Evolutionary conservation across 495 filamentous ascomycete species (phyloP), one percentile per base, ranked within the genome.

Genomic region (Daldinia childiae): DNA sequence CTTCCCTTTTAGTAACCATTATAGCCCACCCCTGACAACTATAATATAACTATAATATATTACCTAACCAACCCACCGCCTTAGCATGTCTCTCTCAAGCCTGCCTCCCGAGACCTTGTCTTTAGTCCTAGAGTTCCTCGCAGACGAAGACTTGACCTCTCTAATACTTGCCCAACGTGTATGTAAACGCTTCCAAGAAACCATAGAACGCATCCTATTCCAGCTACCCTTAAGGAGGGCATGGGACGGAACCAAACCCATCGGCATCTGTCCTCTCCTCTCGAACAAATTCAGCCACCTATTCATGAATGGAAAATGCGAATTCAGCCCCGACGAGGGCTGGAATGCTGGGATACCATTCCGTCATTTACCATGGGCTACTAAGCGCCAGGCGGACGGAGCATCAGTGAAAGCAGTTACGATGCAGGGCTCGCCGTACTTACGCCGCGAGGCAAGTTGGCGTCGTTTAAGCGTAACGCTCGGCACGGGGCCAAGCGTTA

Each of bases 371-470:
- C 57, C 64, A 7, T 68, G 64, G 64, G 64, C 34, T 11, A 17
- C 9, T 11, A 24, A 17, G 2, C 39, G 21, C 15, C 8, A n/a
- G 6, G 30, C 5, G 11, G 43, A 5, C 32, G 24, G 11, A 55
- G 0, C n/a, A 7, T n/a, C 5, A 1, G 52, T 48, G 6, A 39
- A 19, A n/a, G 27, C 38, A 29, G 6, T 26, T 17, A 14, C n/a
- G 6, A 62, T 68, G 51, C 29, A 27, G 9, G 36, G 14, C 8
- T 56, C n/a, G 14, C 64, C 64, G 14, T 34, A 34, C 17, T 21
- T 68, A 0, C 39, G 66, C 1, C 66, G 52, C 11, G 38, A 62
- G 27, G 66, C 66, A 3, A 62, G 58, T n/a, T 68, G 66, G 66
- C 19, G 66, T 6, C 50, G 66, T 0, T 15, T 68, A 1, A 58